phyloP scores from a whole-genome alignment of 108 stramenopile genomes.

The Fragilariopsis cylindrus region DNA sequence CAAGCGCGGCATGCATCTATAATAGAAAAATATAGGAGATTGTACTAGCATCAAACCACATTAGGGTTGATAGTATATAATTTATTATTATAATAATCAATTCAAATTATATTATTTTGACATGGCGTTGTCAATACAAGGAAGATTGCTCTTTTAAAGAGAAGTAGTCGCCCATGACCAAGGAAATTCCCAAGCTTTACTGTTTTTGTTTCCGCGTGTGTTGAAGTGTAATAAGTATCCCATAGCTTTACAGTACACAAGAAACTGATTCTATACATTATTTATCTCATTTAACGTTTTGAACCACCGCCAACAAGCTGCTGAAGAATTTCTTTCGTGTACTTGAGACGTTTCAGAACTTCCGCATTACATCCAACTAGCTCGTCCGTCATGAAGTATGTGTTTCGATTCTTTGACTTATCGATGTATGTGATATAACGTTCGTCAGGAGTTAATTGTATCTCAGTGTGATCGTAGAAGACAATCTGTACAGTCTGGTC shows the following conservation, averaged over 20 bases:
- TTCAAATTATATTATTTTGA: slow-evolving; percentile 1
- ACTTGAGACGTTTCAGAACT: slow-evolving; percentile 88
- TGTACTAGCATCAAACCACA: too few species aligned
- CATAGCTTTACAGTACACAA: slow-evolving; percentile 11
- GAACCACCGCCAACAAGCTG: slow-evolving; percentile 67
- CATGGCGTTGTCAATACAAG: background rate
- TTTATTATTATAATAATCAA: background rate
- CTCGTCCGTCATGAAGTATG: slow-evolving; percentile 68
- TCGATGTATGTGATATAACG: slow-evolving; percentile 86
- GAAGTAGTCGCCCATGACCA: background rate
- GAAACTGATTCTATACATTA: too few species aligned
- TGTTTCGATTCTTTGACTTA: slow-evolving; percentile 73
- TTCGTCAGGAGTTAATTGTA: slow-evolving; percentile 87
- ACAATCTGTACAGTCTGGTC: slow-evolving; percentile 96
- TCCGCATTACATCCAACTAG: slow-evolving; percentile 70
- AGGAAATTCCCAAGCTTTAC: background rate
- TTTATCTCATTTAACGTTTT: slow-evolving; percentile 34
- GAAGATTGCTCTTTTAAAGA: background rate
- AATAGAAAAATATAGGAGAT: too few species aligned
- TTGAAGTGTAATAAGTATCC: background rate
- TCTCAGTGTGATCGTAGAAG: slow-evolving; percentile 93
- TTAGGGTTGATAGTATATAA: too few species aligned
- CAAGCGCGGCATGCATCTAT: too few species aligned
- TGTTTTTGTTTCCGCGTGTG: background rate
- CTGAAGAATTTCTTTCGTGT: slow-evolving; percentile 90